Evolutionary conservation across 1,139 yeast species (phyloP).

Genomic region (Saccharomyces hybrid): DNA sequence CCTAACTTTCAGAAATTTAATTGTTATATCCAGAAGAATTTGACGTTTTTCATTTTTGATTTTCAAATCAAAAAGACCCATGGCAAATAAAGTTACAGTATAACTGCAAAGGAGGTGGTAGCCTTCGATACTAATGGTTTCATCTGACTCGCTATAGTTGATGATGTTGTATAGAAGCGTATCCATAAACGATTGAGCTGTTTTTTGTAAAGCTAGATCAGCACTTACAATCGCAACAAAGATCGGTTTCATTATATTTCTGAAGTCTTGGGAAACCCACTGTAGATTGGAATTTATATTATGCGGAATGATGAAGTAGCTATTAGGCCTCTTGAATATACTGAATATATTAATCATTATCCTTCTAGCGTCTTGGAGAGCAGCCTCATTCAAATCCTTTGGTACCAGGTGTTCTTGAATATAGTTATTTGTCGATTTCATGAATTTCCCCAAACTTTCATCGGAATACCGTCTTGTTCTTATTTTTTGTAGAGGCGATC

Average conservation of each 20-base stretch:
- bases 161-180: slow-evolving; percentile 17
- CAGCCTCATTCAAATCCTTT: slow-evolving; percentile 7
- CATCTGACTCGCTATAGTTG: slow-evolving; percentile 15
- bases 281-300: slow-evolving; percentile 12
- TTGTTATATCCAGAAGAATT: slow-evolving; percentile 18
- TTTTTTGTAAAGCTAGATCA: slow-evolving; percentile 1
- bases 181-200: slow-evolving; percentile 12
- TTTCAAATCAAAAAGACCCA: slow-evolving; percentile 23
- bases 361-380: slow-evolving; percentile 18
- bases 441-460: slow-evolving; percentile 6
- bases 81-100: slow-evolving; percentile 21
- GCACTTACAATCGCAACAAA: slow-evolving; percentile 15
- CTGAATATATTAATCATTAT: slow-evolving; percentile 25
- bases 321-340: slow-evolving; percentile 22
- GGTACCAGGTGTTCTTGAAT: neutral
- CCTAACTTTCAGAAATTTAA: slow-evolving; percentile 21
- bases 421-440: slow-evolving; percentile 1
- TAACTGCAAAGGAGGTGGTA: slow-evolving; percentile 17
- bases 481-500: slow-evolving; percentile 5
- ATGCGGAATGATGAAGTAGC: slow-evolving; percentile 21
- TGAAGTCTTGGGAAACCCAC: slow-evolving; percentile 21
- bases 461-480: slow-evolving; percentile 11
- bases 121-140: slow-evolving; percentile 16
- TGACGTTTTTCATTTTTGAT: slow-evolving; percentile 20
- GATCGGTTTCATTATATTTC: slow-evolving; percentile 11